These are phyloP conservation scores for Blastocystis sp. DNA, from an alignment of 352 stramenopile species.

Conservation along the genomic window DNA sequence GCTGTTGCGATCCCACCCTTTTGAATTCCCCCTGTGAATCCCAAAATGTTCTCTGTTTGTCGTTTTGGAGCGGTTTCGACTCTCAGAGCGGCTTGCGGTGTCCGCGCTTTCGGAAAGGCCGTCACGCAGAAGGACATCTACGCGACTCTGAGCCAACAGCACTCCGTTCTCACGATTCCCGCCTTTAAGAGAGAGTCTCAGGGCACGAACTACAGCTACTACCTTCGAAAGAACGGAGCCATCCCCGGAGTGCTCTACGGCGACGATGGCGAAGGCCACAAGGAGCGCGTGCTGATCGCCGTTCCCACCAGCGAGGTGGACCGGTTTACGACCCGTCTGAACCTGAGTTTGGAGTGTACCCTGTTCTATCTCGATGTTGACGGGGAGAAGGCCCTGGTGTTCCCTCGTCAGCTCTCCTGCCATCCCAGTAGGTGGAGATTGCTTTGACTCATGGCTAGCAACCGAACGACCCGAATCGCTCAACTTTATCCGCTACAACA, in stretches of 20 bases:
- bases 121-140: constrained; percentile 22
- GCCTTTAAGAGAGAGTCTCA: constrained; percentile 5
- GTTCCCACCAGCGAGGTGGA: constrained; percentile 44
- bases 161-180: constrained; percentile 9
- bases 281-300: constrained; percentile 33
- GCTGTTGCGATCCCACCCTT: background rate
- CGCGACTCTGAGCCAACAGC: background rate
- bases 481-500: constrained; percentile 56
- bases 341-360: constrained; percentile 54
- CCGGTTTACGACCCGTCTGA: constrained; percentile 35
- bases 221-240: constrained; percentile 44
- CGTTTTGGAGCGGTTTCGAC: background rate
- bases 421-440: constrained; percentile 26
- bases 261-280: constrained; percentile 43
- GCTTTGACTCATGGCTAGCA: background rate
- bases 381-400: background rate
- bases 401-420: constrained; percentile 38
- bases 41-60: background rate
- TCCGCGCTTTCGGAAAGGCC: constrained; percentile 4
- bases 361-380: constrained; percentile 60
- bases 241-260: constrained; percentile 62
- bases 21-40: background rate
- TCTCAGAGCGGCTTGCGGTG: background rate
- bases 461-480: constrained; percentile 9
- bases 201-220: constrained; percentile 36